Conservation (phyloP, 2,329 filamentous ascomycete genomes). For the Esteya vermicola region DNA sequence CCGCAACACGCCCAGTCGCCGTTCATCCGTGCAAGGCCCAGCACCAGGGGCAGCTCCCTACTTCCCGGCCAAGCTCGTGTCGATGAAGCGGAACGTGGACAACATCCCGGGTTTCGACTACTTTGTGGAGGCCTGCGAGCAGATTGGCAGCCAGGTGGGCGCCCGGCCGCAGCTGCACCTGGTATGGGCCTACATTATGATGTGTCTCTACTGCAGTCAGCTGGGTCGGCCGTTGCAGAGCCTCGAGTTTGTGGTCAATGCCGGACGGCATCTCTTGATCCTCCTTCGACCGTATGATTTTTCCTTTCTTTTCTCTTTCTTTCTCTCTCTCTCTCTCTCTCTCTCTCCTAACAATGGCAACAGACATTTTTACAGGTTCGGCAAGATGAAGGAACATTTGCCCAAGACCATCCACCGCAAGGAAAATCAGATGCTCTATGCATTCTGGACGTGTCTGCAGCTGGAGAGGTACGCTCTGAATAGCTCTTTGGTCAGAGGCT, state of each 20-base stretch:
- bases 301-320: neutral
- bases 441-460: slow-evolving; percentile 89
- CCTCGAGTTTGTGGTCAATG: slow-evolving; percentile 45
- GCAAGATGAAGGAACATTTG: slow-evolving; percentile 22
- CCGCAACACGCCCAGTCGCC: slow-evolving; percentile 28
- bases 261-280: slow-evolving; percentile 47
- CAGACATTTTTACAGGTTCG: slow-evolving; percentile 31
- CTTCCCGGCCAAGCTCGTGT: neutral
- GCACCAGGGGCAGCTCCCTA: slow-evolving; percentile 5
- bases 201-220: slow-evolving; percentile 80
- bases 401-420: slow-evolving; percentile 23
- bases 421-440: slow-evolving; percentile 56
- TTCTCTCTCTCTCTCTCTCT: neutral
- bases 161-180: slow-evolving; percentile 61
- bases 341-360: neutral
- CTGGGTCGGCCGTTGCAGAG: slow-evolving; percentile 78
- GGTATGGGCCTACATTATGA: slow-evolving; percentile 73
- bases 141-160: slow-evolving; percentile 67
- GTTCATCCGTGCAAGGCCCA: slow-evolving; percentile 35
- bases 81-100: slow-evolving; percentile 52
- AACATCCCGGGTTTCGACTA: slow-evolving; percentile 82
- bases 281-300: slow-evolving; percentile 57
- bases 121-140: slow-evolving; percentile 74
- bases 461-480: slow-evolving; percentile 64
- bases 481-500: neutral